Evolutionary conservation across 2,329 filamentous ascomycete species (phyloP), one percentile per base, ranked within the genome.

Genomic region (Alternaria novae-zelandiae): DNA sequence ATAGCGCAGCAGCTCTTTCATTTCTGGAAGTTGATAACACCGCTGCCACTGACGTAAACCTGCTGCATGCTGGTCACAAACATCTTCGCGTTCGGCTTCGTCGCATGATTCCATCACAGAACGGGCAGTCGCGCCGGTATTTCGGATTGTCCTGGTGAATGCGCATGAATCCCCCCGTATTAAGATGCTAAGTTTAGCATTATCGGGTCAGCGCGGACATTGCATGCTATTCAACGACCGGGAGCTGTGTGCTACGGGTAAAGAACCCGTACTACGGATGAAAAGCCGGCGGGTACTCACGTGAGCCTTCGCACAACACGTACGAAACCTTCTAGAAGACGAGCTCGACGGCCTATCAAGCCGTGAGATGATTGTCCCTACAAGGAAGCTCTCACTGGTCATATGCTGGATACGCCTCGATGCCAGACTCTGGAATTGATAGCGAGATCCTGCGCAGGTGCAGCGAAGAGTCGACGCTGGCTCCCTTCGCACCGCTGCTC

Each of bases 211-310:
- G 36, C 36, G 36, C 36, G 36, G 36, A 17, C 36, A 41, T 41
- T 41, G 36, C 36, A 41, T 41, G n/a, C n/a, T 17, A 11, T 10
- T 41, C 36, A 41, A 41, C n/a, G 36, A 17, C 36, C 15, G 36
- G n/a, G 36, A 41, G 36, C 36, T 41, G 36, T 41, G 36, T 17
- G 11, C 36, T 41, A 41, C 36, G 36, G 36, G 36, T 41, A 41
- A 41, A 41, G 36, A 41, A 41, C 36, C 36, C 36, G 36, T 41
- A 41, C 36, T 41, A 41, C 36, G 36, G 36, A 41, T 41, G 36
- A 41, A 41, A 17, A 41, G 36, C 36, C 36, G 36, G 36, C 15
- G 15, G 36, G 36, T 41, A 41, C 15, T 41, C 36, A 41, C 36
- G 36, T 41, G 36, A 41, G n/a, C 36, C 36, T 5, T 41, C 36